Evolutionary conservation across 2,329 filamentous ascomycete species (phyloP).

Genomic region (Cladobotryum mycophilum): DNA sequence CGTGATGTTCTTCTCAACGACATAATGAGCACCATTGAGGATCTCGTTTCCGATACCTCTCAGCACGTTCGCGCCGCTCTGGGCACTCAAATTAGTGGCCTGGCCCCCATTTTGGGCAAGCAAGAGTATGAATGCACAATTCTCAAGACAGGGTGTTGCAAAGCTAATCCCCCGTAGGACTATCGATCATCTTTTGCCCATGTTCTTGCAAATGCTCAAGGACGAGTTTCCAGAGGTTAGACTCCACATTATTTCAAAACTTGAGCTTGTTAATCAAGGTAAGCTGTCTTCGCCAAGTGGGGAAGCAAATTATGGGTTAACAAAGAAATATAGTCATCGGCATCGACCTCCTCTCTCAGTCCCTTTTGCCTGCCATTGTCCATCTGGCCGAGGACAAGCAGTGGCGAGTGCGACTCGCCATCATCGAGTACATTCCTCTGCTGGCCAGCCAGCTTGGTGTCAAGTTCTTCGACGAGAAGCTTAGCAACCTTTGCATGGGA

Average conservation of each 20-base stretch:
- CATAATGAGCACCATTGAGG: conserved; percentile 94
- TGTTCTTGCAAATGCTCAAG: conserved; percentile 99
- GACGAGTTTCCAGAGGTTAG: conserved; percentile 98
- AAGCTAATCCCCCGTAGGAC: conserved; percentile 50
- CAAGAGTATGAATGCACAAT: conserved; percentile 66
- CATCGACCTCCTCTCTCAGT: conserved; percentile 93
- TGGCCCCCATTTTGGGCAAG: conserved; percentile 95
- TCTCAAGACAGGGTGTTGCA: not conserved
- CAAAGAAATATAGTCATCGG: conserved; percentile 67
- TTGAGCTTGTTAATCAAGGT: conserved; percentile 97
- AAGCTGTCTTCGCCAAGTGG: conserved; percentile 21
- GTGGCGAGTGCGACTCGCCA: conserved; percentile 94
- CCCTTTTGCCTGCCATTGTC: conserved; percentile 91
- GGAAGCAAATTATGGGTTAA: conserved; percentile 14
- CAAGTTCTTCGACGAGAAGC: conserved; percentile 96
- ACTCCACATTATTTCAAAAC: conserved; percentile 98
- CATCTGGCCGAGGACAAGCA: conserved; percentile 98
- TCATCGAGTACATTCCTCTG: conserved; percentile 98
- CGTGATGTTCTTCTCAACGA: conserved; percentile 83
- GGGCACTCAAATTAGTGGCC: conserved; percentile 92
- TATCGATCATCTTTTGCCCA: conserved; percentile 90
- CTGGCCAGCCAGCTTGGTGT: conserved; percentile 93
- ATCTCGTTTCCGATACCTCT: conserved; percentile 89
- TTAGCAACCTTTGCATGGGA: conserved; percentile 92
- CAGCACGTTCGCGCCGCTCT: conserved; percentile 95